Evolutionary conservation across 2,329 filamentous ascomycete genomes (phyloP), one percentile per base, ranked within the genome.

Genomic region (Alternaria alternata): DNA sequence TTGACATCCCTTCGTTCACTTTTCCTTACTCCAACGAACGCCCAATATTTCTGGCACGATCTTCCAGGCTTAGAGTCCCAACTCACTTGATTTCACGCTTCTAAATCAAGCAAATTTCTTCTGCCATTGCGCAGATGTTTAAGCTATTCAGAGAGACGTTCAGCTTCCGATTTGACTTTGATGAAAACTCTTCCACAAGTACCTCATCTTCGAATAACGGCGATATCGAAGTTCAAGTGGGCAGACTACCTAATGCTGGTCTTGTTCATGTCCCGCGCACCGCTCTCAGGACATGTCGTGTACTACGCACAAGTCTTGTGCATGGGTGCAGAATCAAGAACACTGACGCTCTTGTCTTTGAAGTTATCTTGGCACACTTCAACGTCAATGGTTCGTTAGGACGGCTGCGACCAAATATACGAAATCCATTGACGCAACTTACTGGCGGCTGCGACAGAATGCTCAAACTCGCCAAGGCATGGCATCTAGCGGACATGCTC

Each of bases 401-500:
- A 18, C 53, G 47, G 22, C 39, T 59, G 38, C 52, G 51, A 34
- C 42, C 9, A 18, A 36, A 32, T 8, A 12, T 20, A 34, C 39
- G 16, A 11, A 49, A 59, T 38, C 55, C 48, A 14, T 39, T 64
- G 39, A 32, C 51, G 3, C 41, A 62, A n/a, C 53, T 70, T 5
- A 38, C 47, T 16, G 34, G 53, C 20, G 30, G 51, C 18, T 20
- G 49, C 14, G 36, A 64, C 8, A 34, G 42, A 32, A 46, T 68
- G 39, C 53, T 63, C 18, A 60, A 56, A 11, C 59, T 71, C 20
- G 63, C 56, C 1, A 64, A 68, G 30, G 61, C 58, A 14, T 70
- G 67, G 62, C 57, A 63, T 30, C 26, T 68, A 3, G 56, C 51
- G 5, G 48, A 65, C 8, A 63, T 60, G 53, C 51, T 71, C 22